Conservation (phyloP, 2,329 filamentous ascomycete genomes). For the Pseudogymnoascus verrucosus region DNA sequence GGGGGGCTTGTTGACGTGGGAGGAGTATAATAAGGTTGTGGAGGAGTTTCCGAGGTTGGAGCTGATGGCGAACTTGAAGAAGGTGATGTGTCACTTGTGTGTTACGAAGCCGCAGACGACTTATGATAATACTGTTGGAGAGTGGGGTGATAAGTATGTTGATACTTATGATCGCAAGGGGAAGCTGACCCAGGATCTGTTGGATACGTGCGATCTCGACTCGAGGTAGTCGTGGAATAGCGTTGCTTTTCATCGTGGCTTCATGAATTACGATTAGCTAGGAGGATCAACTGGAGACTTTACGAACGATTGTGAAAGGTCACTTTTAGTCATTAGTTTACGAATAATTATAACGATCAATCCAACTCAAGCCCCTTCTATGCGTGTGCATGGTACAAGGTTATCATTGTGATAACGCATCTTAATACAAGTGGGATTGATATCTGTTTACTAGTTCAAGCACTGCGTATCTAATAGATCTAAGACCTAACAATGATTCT, state of each 20-base stretch:
- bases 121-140: conserved; percentile 29
- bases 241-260: background rate
- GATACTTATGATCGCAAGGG: conserved; percentile 29
- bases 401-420: too few species aligned
- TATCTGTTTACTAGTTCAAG: too few species aligned
- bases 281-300: background rate
- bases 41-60: conserved; percentile 28
- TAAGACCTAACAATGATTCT: background rate
- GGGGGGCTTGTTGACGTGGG: conserved; percentile 22
- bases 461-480: background rate
- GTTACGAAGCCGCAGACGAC: conserved; percentile 30
- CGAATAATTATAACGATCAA: too few species aligned
- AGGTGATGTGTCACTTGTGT: conserved; percentile 29
- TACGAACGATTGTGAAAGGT: background rate
- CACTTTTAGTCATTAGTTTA: background rate
- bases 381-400: too few species aligned
- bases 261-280: background rate
- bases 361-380: too few species aligned
- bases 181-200: conserved; percentile 24
- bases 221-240: background rate
- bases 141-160: conserved; percentile 30
- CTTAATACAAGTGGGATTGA: too few species aligned
- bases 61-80: conserved; percentile 27
- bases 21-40: conserved; percentile 26
- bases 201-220: conserved; percentile 19